Evolutionary conservation across 2,329 filamentous ascomycete species (phyloP).

Genomic region (Karstenula rhodostoma): DNA sequence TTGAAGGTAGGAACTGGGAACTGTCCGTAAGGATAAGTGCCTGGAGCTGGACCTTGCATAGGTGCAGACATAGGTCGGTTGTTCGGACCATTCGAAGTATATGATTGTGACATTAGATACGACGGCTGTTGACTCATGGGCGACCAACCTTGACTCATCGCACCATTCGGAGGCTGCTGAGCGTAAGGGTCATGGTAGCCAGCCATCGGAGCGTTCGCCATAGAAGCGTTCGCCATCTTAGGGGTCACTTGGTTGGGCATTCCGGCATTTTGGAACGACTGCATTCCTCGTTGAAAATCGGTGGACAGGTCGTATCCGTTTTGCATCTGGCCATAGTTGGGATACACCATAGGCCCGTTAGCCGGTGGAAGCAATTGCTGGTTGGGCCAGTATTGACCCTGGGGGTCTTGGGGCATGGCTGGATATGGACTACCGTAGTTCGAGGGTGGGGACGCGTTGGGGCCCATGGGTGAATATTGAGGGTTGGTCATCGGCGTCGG

Average conservation of each 20-base stretch:
- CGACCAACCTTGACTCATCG: slow-evolving; percentile 43
- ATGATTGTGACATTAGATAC: slow-evolving; percentile 38
- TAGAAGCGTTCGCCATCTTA: slow-evolving; percentile 48
- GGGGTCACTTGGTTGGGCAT: slow-evolving; percentile 47
- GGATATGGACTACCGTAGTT: slow-evolving; percentile 42
- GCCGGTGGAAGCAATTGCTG: slow-evolving; percentile 42
- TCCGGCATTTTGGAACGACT: slow-evolving; percentile 51
- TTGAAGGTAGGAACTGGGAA: slow-evolving; percentile 70
- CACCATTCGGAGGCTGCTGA: slow-evolving; percentile 35
- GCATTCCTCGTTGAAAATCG: slow-evolving; percentile 58
- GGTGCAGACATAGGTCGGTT: slow-evolving; percentile 49
- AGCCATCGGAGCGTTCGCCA: slow-evolving; percentile 46
- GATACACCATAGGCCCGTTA: slow-evolving; percentile 37
- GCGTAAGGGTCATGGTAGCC: slow-evolving; percentile 44
- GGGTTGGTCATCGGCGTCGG: slow-evolving; percentile 37
- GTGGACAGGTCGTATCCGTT: slow-evolving; percentile 54
- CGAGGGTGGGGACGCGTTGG: slow-evolving; percentile 38
- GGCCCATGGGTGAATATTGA: slow-evolving; percentile 40
- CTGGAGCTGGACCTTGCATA: slow-evolving; percentile 48
- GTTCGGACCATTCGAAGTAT: slow-evolving; percentile 32
- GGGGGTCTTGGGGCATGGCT: slow-evolving; percentile 48
- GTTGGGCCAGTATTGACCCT: slow-evolving; percentile 46
- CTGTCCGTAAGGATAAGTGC: slow-evolving; percentile 78
- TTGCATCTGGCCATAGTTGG: slow-evolving; percentile 37
- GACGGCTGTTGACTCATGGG: slow-evolving; percentile 41